Percentiles rank a stretch among this genome's conserved stretches.
phyloP scores from a whole-genome alignment of 1,284 basidiomycete species.

The Gymnopus androsaceus region DNA sequence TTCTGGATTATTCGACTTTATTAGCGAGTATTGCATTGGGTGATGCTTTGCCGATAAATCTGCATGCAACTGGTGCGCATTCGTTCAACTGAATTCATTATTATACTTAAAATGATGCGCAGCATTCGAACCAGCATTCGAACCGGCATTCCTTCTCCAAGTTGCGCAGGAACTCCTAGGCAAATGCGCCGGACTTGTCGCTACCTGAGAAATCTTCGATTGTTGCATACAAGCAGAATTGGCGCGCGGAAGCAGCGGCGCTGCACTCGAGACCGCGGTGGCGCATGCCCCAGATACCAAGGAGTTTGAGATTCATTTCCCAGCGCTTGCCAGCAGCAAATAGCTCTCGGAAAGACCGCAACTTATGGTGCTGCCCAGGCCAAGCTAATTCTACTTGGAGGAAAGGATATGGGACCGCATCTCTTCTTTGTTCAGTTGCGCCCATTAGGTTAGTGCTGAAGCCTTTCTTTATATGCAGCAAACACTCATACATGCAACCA shows the following conservation, averaged over 20 bases:
- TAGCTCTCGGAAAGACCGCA: constrained; percentile 70
- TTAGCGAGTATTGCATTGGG: no score
- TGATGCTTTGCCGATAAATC: not conserved
- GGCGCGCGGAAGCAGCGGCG: constrained; percentile 77
- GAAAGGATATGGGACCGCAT: constrained; percentile 73
- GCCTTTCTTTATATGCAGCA: not conserved
- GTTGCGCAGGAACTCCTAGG: constrained; percentile 50
- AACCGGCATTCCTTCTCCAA: constrained; percentile 66
- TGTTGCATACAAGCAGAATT: constrained; percentile 77
- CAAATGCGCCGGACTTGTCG: constrained; percentile 51
- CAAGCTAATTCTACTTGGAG: constrained; percentile 66
- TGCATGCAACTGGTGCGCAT: not conserved
- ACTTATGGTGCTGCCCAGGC: constrained; percentile 83
- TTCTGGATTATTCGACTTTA: no score
- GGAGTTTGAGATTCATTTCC: constrained; percentile 78
- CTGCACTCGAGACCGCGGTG: constrained; percentile 74
- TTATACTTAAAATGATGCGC: not conserved
- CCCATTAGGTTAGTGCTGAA: constrained; percentile 52
- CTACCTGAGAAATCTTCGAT: constrained; percentile 63
- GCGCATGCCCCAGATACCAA: constrained; percentile 68
- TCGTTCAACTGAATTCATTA: not conserved
- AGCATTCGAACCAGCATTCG: no score
- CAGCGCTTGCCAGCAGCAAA: constrained; percentile 75
- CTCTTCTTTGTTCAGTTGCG: constrained; percentile 75
- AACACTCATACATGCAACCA: not conserved